These are phyloP conservation scores for Phytophthora crassamura DNA, from an alignment of 352 stramenopile genomes.

Conservation along the genomic window DNA sequence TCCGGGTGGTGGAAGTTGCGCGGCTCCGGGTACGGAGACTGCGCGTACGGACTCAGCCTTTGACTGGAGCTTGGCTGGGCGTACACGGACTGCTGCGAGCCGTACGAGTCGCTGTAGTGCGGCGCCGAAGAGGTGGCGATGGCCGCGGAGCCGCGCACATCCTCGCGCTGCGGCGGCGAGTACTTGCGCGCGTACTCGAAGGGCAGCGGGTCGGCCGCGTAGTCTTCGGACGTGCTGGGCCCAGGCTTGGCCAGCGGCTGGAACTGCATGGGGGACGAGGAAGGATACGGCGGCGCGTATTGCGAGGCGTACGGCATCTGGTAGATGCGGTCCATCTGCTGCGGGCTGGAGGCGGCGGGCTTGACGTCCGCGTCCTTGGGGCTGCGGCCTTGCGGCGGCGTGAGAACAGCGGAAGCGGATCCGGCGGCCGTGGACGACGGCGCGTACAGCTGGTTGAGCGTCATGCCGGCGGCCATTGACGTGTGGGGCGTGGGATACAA, in stretches of 20 bases:
- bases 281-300: constrained; percentile 29
- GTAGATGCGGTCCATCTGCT: constrained; percentile 39
- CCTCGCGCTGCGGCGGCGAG: constrained; percentile 31
- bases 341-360: constrained; percentile 1
- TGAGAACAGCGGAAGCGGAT: constrained; percentile 15
- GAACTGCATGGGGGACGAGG: constrained; percentile 30
- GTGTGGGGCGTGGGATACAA: constrained; percentile 18
- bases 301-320: constrained; percentile 36
- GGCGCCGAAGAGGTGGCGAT: constrained; percentile 20
- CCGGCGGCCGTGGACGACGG: constrained; percentile 38
- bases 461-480: constrained; percentile 71
- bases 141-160: constrained; percentile 3
- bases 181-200: constrained; percentile 81
- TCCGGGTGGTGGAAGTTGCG: constrained; percentile 35
- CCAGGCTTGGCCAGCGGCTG: constrained; percentile 30
- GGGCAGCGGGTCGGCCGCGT: constrained; percentile 74
- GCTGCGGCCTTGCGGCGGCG: constrained; percentile 38
- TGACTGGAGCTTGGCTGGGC: constrained; percentile 17
- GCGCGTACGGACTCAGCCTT: constrained; percentile 31
- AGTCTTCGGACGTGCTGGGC: constrained; percentile 59
- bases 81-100: constrained; percentile 39
- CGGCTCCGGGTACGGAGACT: constrained; percentile 32
- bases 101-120: constrained; percentile 48
- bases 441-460: constrained; percentile 76
- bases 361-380: constrained; percentile 34